A percentile compares a stretch with the other conserved stretches of the same genome.
These are phyloP conservation scores for Alternaria tenuissima DNA, from an alignment of 2,329 filamentous ascomycete genomes.

Conservation along the genomic window DNA sequence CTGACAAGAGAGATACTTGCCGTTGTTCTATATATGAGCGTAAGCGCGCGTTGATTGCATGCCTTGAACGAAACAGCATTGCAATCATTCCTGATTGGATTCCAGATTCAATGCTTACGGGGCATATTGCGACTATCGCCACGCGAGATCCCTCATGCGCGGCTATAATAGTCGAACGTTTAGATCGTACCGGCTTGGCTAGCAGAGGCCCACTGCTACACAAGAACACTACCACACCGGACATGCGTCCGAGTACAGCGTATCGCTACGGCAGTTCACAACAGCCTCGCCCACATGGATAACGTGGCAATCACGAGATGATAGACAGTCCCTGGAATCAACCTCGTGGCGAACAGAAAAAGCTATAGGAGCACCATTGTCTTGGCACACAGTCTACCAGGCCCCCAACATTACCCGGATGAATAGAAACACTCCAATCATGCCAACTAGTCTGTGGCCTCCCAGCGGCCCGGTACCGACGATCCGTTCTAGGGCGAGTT, in stretches of 20 bases:
- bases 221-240: background rate
- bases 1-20: background rate
- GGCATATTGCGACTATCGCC: background rate
- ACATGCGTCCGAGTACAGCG: background rate
- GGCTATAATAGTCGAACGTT: slow-evolving; percentile 4
- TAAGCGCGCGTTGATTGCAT: slow-evolving; percentile 3
- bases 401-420: slow-evolving; percentile 11
- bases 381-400: background rate
- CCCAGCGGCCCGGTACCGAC: slow-evolving; percentile 13
- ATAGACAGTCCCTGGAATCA: background rate
- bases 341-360: background rate
- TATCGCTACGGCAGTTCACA: background rate
- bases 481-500: background rate
- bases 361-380: background rate
- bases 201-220: background rate
- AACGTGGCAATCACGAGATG: background rate
- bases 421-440: slow-evolving; percentile 10
- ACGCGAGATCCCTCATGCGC: background rate
- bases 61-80: background rate
- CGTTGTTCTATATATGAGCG: background rate
- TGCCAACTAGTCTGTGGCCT: background rate
- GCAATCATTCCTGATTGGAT: slow-evolving; percentile 1
- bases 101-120: slow-evolving; percentile 11
- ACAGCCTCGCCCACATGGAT: background rate
- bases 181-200: background rate